A percentile compares a stretch with the other conserved stretches of the same genome.
Conservation (phyloP, 805 yeast species). For the Saturnispora zaruensis region DNA sequence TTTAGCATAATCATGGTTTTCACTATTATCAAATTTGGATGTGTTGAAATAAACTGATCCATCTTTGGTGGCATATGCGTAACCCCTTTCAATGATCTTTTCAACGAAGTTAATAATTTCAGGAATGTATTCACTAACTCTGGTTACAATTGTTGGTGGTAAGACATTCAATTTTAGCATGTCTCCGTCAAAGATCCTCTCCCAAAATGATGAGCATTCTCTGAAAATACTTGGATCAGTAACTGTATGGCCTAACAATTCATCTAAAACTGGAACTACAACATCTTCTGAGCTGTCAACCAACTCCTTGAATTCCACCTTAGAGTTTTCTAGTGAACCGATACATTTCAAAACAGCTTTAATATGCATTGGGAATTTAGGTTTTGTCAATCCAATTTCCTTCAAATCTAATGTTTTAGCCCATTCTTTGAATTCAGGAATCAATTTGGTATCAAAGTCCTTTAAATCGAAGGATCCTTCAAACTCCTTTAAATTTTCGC, state of each 20-base stretch:
- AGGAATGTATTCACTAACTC: conserved; percentile 93
- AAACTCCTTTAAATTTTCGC: conserved; percentile 45
- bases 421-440: conserved; percentile 15
- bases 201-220: conserved; percentile 84
- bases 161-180: conserved; percentile 80
- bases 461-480: conserved; percentile 33
- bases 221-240: conserved; percentile 80
- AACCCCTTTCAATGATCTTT: conserved; percentile 68
- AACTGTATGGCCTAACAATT: conserved; percentile 61
- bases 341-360: conserved; percentile 52
- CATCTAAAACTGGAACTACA: conserved; percentile 64
- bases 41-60: conserved; percentile 98
- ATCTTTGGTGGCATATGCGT: conserved; percentile 72
- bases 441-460: conserved; percentile 20
- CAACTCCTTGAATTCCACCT: conserved; percentile 29
- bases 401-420: conserved; percentile 38
- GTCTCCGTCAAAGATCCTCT: conserved; percentile 71
- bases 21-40: conserved; percentile 59
- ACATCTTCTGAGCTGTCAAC: conserved; percentile 60
- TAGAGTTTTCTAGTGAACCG: conserved; percentile 12
- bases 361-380: conserved; percentile 83
- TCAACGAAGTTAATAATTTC: conserved; percentile 78
- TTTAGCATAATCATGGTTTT: conserved; percentile 82
- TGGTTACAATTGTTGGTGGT: conserved; percentile 77
- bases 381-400: conserved; percentile 45